These are phyloP conservation scores for Serendipita indica DNA, from an alignment of 768 basidiomycete genomes.

Conservation along the genomic window DNA sequence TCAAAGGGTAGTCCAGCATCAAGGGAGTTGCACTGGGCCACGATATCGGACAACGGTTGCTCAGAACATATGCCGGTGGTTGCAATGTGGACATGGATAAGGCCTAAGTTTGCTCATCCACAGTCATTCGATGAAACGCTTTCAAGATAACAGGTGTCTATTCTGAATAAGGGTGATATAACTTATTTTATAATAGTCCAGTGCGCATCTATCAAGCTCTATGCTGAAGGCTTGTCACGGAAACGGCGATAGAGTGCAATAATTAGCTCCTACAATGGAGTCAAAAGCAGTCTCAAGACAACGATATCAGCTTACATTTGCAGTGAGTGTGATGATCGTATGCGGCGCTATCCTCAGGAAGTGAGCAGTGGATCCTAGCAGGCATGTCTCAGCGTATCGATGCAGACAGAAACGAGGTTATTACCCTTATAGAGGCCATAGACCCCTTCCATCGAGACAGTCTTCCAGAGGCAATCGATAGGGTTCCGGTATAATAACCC, in stretches of 20 bases:
- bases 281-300: background rate
- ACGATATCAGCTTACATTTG: slow-evolving; percentile 33
- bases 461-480: slow-evolving; percentile 95
- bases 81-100: background rate
- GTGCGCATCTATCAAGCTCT: background rate
- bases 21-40: slow-evolving; percentile 2
- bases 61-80: background rate
- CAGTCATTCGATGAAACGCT: background rate
- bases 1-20: slow-evolving; percentile 10
- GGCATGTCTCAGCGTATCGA: background rate
- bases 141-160: background rate
- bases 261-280: slow-evolving; percentile 39
- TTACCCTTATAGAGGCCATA: slow-evolving; percentile 92
- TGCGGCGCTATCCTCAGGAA: slow-evolving; percentile 86
- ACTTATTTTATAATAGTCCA: background rate
- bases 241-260: slow-evolving; percentile 14
- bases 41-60: background rate
- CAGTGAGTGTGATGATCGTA: slow-evolving; percentile 83
- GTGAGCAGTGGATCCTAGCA: slow-evolving; percentile 76
- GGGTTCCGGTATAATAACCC: slow-evolving; percentile 82
- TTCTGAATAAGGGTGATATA: background rate
- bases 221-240: too few relatives aligned
- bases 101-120: background rate
- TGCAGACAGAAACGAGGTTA: background rate
- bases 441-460: slow-evolving; percentile 75